A percentile compares a stretch with the other conserved stretches of the same genome.
Conservation (phyloP, 768 basidiomycete genomes). For the Pleurotus citrinopileatus region DNA sequence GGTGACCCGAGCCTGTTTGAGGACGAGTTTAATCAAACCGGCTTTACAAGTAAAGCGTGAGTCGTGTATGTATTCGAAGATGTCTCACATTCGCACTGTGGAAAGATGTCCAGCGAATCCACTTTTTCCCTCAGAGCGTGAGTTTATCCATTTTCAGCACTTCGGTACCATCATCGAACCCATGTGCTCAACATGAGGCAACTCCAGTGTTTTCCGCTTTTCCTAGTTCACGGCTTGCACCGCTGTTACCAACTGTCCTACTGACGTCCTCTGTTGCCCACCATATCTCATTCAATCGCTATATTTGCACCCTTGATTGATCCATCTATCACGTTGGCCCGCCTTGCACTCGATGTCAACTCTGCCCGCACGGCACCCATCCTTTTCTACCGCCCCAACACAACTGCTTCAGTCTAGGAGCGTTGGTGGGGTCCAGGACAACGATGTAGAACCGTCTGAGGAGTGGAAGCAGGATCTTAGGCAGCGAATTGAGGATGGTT, state of each 20-base stretch:
- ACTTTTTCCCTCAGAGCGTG: too few relatives aligned
- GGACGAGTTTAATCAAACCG: too few relatives aligned
- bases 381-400: neutral
- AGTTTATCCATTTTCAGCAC: neutral
- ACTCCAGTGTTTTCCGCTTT: neutral
- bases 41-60: too few relatives aligned
- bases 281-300: conserved; percentile 2
- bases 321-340: conserved; percentile 7
- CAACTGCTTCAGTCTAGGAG: conserved; percentile 2
- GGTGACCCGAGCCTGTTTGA: too few relatives aligned
- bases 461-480: conserved; percentile 48
- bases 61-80: too few relatives aligned
- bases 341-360: conserved; percentile 5
- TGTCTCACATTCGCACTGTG: too few relatives aligned
- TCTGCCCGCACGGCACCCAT: conserved; percentile 7
- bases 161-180: neutral
- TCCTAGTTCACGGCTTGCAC: neutral
- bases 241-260: neutral
- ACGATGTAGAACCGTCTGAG: conserved; percentile 48
- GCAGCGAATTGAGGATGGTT: conserved; percentile 46
- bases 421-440: neutral
- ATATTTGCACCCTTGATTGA: neutral
- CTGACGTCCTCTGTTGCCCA: neutral
- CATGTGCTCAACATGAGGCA: conserved; percentile 5
- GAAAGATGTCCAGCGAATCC: too few relatives aligned